Conservation (phyloP, 441 rosid species). For the Rhodomyrtus psidioides region DNA sequence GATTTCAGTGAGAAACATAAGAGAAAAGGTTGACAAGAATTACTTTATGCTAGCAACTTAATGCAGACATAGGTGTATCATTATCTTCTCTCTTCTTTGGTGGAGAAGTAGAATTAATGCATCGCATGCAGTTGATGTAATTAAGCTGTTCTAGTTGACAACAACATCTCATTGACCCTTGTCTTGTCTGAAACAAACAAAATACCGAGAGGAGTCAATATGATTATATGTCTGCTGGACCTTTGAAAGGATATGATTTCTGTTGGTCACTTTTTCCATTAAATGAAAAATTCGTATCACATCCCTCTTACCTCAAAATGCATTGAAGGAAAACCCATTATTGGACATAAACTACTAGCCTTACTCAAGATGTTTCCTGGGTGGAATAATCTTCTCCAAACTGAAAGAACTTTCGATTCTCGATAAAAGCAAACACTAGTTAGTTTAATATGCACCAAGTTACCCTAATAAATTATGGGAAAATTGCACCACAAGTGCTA, state of each 20-base stretch:
- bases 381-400: background rate
- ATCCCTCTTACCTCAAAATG: background rate
- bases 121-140: background rate
- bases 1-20: background rate
- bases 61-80: background rate
- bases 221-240: background rate
- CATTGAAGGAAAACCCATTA: background rate
- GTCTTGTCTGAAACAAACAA: background rate
- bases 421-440: background rate
- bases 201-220: background rate
- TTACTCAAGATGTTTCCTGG: background rate
- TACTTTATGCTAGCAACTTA: background rate
- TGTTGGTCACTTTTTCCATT: background rate
- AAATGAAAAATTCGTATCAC: background rate
- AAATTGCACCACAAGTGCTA: background rate
- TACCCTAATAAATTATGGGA: background rate
- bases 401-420: background rate
- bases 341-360: background rate
- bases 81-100: background rate
- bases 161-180: background rate
- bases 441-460: background rate
- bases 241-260: background rate
- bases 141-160: background rate
- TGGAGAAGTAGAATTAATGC: background rate
- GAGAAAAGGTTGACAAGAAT: background rate